phyloP scores from a whole-genome alignment of 1,284 basidiomycete species.

The Ganoderma boninense region DNA sequence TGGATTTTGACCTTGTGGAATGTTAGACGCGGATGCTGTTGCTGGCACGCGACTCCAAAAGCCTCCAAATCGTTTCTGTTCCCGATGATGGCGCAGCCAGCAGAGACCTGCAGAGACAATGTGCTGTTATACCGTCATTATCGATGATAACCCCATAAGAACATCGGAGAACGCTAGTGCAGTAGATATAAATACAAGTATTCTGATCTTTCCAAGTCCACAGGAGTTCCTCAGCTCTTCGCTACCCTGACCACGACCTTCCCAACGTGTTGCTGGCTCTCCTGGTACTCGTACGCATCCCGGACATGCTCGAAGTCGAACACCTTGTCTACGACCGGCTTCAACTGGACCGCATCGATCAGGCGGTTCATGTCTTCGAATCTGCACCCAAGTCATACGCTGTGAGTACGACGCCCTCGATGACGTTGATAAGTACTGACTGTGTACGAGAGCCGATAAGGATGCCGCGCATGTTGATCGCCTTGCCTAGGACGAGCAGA shows the following conservation, averaged over 20 bases:
- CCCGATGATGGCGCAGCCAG: no score
- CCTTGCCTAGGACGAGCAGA: not conserved
- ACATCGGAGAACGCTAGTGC: no score
- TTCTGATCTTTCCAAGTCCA: no score
- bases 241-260: slow-evolving; percentile 28
- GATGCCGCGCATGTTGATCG: slow-evolving; percentile 40
- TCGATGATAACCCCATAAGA: no score
- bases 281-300: slow-evolving; percentile 48
- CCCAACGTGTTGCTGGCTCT: slow-evolving; percentile 46
- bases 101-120: no score
- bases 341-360: slow-evolving; percentile 41
- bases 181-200: no score
- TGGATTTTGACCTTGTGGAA: no score
- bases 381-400: slow-evolving; percentile 7
- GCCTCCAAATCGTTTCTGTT: no score
- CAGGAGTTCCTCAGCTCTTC: not conserved
- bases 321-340: slow-evolving; percentile 50
- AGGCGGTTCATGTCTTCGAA: slow-evolving; percentile 50
- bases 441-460: slow-evolving; percentile 8
- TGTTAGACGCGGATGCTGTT: no score
- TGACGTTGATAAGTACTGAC: slow-evolving; percentile 26
- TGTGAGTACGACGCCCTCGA: not conserved
- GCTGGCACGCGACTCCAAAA: no score
- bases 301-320: slow-evolving; percentile 49
- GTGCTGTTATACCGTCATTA: no score